Evolutionary conservation across 2,329 filamentous ascomycete species (phyloP).

Genomic region (Colletotrichum destructivum): DNA sequence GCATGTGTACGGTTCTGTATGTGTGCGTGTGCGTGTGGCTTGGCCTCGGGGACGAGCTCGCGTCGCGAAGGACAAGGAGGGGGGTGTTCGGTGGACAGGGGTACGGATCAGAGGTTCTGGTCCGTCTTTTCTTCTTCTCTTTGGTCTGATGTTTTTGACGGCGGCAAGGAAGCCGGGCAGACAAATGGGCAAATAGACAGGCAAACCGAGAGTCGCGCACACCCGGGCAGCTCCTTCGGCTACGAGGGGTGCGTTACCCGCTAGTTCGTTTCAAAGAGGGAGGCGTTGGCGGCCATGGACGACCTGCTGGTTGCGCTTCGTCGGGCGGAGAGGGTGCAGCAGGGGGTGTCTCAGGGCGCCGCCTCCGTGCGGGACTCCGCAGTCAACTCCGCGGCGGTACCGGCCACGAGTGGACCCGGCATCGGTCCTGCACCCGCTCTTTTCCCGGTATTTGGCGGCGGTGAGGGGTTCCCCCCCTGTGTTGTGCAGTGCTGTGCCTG

Average conservation of each 20-base stretch:
- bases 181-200: neutral
- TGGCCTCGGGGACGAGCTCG: constrained; percentile 19
- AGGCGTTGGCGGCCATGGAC: neutral
- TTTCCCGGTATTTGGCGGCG: neutral
- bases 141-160: constrained; percentile 17
- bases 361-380: constrained; percentile 26
- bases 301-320: neutral
- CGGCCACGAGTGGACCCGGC: constrained; percentile 8
- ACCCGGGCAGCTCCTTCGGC: neutral
- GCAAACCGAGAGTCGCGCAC: neutral
- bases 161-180: neutral
- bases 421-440: neutral
- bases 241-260: neutral
- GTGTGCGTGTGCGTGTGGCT: constrained; percentile 11
- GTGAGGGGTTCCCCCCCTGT: neutral
- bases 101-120: neutral
- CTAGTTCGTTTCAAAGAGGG: neutral
- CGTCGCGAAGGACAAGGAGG: constrained; percentile 24
- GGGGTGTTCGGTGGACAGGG: neutral
- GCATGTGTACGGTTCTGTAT: neutral
- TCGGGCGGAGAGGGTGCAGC: constrained; percentile 1
- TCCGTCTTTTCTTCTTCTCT: neutral
- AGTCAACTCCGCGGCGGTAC: constrained; percentile 16
- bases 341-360: neutral
- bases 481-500: neutral